A percentile compares a stretch with the other conserved stretches of the same genome.
phyloP scores from a whole-genome alignment of 176 grass and related monocot genomes.

The Hyparrhenia diplandra region DNA sequence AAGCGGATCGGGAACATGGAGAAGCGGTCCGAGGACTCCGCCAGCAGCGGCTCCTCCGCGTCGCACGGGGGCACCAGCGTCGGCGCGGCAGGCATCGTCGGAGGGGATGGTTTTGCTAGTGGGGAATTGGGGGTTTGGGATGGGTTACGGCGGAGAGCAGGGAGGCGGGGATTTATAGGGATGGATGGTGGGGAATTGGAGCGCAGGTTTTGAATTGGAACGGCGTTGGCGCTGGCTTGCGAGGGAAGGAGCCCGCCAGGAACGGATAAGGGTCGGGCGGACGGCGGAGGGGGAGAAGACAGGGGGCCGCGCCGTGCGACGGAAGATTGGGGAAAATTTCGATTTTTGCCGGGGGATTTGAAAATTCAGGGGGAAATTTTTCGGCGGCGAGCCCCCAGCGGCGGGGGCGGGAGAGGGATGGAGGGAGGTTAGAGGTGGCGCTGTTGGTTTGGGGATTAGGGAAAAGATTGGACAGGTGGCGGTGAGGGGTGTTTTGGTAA shows the following conservation, averaged over 20 bases:
- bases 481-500: not conserved
- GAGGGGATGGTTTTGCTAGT: not conserved
- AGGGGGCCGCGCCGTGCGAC: conserved; percentile 15
- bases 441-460: not conserved
- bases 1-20: conserved; percentile 76
- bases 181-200: not conserved
- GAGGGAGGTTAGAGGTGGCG: not conserved
- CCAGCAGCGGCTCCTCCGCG: conserved; percentile 73
- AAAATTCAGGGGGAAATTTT: conserved; percentile 29
- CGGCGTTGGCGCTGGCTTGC: conserved; percentile 33
- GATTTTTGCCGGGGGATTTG: conserved; percentile 32
- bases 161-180: conserved; percentile 15
- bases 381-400: not conserved
- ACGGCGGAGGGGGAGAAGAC: not conserved
- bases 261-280: conserved; percentile 19
- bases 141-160: not conserved
- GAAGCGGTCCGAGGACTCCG: conserved; percentile 64
- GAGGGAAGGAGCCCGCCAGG: conserved; percentile 29
- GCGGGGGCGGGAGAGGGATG: not conserved
- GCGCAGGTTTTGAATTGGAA: conserved; percentile 29
- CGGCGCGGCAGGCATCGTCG: conserved; percentile 58
- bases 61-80: conserved; percentile 42
- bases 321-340: conserved; percentile 34
- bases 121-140: not conserved
- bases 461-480: not conserved